phyloP scores from a whole-genome alignment of 1,284 basidiomycete genomes.

The Xerocomus amazonicus region DNA sequence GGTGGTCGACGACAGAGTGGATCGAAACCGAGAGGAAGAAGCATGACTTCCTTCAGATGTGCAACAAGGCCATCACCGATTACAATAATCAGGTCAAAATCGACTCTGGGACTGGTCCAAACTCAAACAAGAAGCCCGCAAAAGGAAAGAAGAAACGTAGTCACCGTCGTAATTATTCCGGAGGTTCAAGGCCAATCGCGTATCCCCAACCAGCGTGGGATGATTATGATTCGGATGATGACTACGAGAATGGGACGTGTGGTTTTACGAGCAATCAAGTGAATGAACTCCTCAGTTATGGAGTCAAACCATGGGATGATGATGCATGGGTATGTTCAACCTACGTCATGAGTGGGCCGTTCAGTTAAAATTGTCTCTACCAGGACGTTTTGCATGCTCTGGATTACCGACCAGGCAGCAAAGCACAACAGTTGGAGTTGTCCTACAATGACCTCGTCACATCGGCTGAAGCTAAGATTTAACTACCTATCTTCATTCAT shows the following conservation, averaged over 20 bases:
- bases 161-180: neutral
- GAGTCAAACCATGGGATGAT: constrained; percentile 46
- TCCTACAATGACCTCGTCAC: no score
- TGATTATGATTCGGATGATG: constrained; percentile 3
- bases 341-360: neutral
- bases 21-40: constrained; percentile 1
- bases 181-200: neutral
- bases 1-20: constrained; percentile 26
- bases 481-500: no score
- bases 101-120: neutral
- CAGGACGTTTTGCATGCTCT: constrained; percentile 16
- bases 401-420: neutral
- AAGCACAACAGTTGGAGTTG: neutral
- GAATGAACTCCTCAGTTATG: constrained; percentile 37
- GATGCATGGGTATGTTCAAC: constrained; percentile 37
- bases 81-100: neutral
- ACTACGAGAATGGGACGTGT: constrained; percentile 7
- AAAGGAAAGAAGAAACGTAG: constrained; percentile 5
- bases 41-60: constrained; percentile 3
- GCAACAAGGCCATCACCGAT: constrained; percentile 3
- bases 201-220: neutral
- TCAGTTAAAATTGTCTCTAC: neutral
- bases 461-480: no score
- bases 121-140: constrained; percentile 3
- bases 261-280: constrained; percentile 38